Evolutionary conservation across 2,329 filamentous ascomycete genomes (phyloP).

Genomic region (Sporothrix pallida): DNA sequence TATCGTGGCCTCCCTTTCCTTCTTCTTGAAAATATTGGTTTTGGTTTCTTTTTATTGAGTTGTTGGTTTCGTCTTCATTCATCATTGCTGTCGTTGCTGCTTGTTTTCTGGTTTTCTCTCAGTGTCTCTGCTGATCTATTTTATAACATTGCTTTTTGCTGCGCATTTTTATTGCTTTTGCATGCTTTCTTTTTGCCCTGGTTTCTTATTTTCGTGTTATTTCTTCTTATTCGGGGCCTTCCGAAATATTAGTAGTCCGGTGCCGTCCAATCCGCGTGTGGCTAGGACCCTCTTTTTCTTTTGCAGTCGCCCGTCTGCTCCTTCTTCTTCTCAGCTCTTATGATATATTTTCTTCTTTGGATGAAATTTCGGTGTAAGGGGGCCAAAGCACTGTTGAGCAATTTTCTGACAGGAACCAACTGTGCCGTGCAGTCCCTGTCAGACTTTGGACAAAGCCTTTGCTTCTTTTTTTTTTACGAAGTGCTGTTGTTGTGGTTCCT

Average conservation of each 20-base stretch:
- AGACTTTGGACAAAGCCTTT: background rate
- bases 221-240: background rate
- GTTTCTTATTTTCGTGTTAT: background rate
- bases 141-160: background rate
- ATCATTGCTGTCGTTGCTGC: background rate
- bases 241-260: background rate
- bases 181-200: background rate
- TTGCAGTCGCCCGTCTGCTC: background rate
- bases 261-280: background rate
- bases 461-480: background rate
- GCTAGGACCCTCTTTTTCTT: background rate
- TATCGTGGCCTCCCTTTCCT: background rate
- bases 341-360: background rate
- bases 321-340: background rate
- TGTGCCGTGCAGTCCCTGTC: too few species aligned
- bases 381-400: background rate
- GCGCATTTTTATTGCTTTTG: background rate
- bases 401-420: too few species aligned
- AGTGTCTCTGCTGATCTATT: background rate
- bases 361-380: background rate
- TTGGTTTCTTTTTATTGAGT: background rate
- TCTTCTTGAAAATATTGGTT: background rate
- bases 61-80: background rate
- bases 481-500: background rate
- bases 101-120: background rate